phyloP scores from a whole-genome alignment of 2,329 filamentous ascomycete genomes.

The Fusarium nodosum region DNA sequence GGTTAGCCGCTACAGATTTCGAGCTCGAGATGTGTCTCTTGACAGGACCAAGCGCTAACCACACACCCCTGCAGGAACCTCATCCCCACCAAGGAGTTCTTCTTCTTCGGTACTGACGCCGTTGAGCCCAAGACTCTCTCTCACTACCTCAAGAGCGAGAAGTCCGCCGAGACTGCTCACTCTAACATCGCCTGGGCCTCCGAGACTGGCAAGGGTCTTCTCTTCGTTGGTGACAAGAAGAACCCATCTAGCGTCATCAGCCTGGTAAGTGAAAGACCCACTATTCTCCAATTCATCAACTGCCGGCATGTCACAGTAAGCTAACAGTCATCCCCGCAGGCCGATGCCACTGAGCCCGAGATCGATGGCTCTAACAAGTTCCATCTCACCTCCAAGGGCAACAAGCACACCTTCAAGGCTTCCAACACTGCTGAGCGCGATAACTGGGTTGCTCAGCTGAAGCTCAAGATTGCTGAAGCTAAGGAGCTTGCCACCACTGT shows the following conservation, averaged over 20 bases:
- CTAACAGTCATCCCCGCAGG: conserved; percentile 54
- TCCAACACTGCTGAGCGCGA: conserved; percentile 81
- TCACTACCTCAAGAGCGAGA: conserved; percentile 88
- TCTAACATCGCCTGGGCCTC: conserved; percentile 88
- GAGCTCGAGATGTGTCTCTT: background rate
- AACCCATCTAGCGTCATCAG: conserved; percentile 85
- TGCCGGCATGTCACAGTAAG: conserved; percentile 37
- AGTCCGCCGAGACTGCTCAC: conserved; percentile 80
- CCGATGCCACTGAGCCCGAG: conserved; percentile 76
- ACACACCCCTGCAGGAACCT: conserved; percentile 73
- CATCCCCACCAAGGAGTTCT: conserved; percentile 92
- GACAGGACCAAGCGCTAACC: conserved; percentile 42
- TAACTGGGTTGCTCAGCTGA: conserved; percentile 89
- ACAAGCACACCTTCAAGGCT: conserved; percentile 97
- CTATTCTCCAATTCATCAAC: conserved; percentile 23
- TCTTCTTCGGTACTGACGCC: conserved; percentile 84
- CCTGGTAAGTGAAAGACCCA: conserved; percentile 72
- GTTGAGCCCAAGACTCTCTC: conserved; percentile 80
- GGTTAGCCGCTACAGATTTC: background rate
- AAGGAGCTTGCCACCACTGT: conserved; percentile 83
- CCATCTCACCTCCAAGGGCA: conserved; percentile 83
- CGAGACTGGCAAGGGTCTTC: conserved; percentile 93
- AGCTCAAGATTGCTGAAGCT: conserved; percentile 85
- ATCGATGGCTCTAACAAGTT: conserved; percentile 86
- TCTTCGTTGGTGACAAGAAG: conserved; percentile 91